These are phyloP conservation scores for Puccinia horiana DNA, from an alignment of 1,284 basidiomycete genomes.

Conservation along the genomic window DNA sequence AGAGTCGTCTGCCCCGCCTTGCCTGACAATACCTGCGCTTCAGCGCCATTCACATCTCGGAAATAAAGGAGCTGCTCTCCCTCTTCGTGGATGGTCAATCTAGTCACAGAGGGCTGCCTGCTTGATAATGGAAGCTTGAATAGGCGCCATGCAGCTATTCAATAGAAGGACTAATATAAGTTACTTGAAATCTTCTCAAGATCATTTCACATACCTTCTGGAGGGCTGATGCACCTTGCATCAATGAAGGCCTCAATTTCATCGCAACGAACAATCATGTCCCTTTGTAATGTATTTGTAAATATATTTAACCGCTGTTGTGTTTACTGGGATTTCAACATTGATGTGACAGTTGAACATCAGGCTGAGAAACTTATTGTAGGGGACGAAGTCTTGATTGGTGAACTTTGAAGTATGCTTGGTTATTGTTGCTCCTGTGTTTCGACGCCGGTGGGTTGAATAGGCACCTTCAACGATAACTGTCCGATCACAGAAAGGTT, in stretches of 20 bases:
- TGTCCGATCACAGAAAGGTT: slow-evolving; percentile 59
- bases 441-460: not conserved
- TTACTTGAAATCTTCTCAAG: not conserved
- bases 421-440: not conserved
- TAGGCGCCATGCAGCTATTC: not conserved
- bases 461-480: slow-evolving; percentile 60
- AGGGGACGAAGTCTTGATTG: not conserved
- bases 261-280: not conserved
- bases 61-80: not conserved
- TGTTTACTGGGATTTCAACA: not conserved
- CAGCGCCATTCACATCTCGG: not conserved
- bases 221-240: not conserved
- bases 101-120: not conserved
- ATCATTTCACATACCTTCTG: not conserved
- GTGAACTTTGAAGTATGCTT: not conserved
- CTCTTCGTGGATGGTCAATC: not conserved
- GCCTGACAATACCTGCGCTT: not conserved
- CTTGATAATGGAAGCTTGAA: not conserved
- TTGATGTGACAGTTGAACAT: not conserved
- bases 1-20: not conserved
- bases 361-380: not conserved
- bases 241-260: not conserved
- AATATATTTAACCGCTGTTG: slow-evolving; percentile 9
- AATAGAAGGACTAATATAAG: not conserved
- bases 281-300: slow-evolving; percentile 37